Base-by-base conservation (phyloP, 495 filamentous ascomycete genomes). In the Apiosordaria backusii region DNA sequence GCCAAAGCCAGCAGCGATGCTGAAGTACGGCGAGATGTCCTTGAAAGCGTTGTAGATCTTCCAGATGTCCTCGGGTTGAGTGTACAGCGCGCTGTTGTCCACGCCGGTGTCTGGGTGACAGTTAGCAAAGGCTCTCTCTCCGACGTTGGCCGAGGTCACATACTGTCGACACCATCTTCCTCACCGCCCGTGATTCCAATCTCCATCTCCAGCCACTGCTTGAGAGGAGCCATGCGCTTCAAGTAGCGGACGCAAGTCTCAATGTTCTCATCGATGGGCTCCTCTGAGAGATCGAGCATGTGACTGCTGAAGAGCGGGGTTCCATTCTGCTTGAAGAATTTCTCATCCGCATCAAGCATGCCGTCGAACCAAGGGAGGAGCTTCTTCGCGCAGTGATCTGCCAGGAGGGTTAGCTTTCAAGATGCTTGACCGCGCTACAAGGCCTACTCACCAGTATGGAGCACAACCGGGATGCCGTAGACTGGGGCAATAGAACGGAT, bases 121-220 rank as follows among this genome's bases (percentile, higher is more conserved):
- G 35, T 45, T 13, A 45, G 35, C 13, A 45, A 45, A 45, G 9
- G 35, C 35, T 29, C 27, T 29, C 10, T 13, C 13, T 45, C 35
- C 10, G 35, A n/a, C 16, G 29, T 35, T 10, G 16, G 6, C 35
- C n/a, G n/a, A 45, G 10, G 13, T 45, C 16, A 45, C 35, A 4
- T 55, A 19, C n/a, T 63, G 27, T 67, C 29, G 50, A 54, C 23
- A 79, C 94, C 93, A 68, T 97, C 95, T 77, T 97, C 93, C 83
- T 97, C 93, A 77, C 93, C 93, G 81, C 93, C 71, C 19, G 75
- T 74, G 68, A 77, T 75, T 21, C 76, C 72, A 45, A 78, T 76
- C 68, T 93, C 91, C 95, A 98, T 99, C 85, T 99, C 95, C 63
- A 99, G 86, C 91, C 92, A 99, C 78, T 97, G 92, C 83, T 96